Base-by-base conservation (phyloP, 495 filamentous ascomycete species). In the Entonaema liquescens region DNA sequence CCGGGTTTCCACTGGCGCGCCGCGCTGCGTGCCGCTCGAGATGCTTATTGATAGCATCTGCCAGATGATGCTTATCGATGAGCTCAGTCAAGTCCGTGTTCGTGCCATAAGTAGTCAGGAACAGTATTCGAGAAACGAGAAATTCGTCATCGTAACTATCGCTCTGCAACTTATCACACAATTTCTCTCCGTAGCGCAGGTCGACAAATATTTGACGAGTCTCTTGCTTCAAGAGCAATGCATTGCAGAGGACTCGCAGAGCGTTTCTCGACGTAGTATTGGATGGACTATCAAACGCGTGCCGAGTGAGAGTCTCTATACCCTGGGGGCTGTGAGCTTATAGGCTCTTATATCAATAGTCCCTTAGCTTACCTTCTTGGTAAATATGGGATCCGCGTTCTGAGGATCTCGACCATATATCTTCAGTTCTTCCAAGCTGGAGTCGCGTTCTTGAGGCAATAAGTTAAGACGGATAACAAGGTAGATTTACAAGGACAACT, bases 111-210 rank as follows among this genome's bases (percentile, higher is more conserved):
- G 95, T 98, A 12, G 90, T 87, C 2, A 98, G 82, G 66, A 98
- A 93, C 8, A 98, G 80, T 21, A 99, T 90, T 33, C 95, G 87
- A 44, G 91, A 91, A 35, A 88, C 81, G 0, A 98, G 82, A 80
- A 99, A 97, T 77, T 99, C 94, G 73, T 99, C 92, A 55, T 98
- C 94, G 15, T 85, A 83, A 71, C 84, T 90, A 76, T 94, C 90
- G 69, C 83, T 89, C 87, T 92, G 90, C 35, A 98, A 84, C 61
- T 84, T 87, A 52, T 88, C 86, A 38, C 92, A 93, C 13, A 89
- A 85, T 75, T 90, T 92, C 21, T 84, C 80, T 38, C 87, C 89
- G 69, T 87, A 92, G 8, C 90, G 92, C n/a, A 92, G 81, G 76
- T 96, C 89, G 1, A 94, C 91, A 68, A 97, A 92, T 36, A 89